Evolutionary conservation across 2,329 filamentous ascomycete species (phyloP), one percentile per base, ranked within the genome.

Genomic region (Colletotrichum echinochloae): DNA sequence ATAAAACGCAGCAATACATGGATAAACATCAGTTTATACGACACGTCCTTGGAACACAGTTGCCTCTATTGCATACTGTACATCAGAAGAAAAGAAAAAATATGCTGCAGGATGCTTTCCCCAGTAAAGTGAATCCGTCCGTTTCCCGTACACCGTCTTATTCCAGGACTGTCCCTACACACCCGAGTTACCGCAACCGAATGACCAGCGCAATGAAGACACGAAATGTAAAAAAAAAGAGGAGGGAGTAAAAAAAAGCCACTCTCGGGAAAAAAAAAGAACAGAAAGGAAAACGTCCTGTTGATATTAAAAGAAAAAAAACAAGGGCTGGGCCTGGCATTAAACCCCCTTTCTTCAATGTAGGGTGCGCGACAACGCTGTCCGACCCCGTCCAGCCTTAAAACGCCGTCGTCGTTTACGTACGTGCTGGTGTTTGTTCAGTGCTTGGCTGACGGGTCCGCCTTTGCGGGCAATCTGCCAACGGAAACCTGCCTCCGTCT

Each of bases 51-150:
- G 61, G 28, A 44, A 68, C 62, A 71, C 69, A 71, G 69, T 60
- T 64, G 65, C 69, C 65, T 71, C 69, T 71, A 71, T 70, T 55
- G 69, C 69, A 71, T 71, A 71, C 69, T 70, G 65, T 71, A 71
- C 69, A 71, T 70, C 60, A 59, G 60, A 70, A 70, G 3, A 18
- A 20, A 9, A 20, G 6, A 44, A n/a, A n/a, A 44, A 18, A 71
- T 65, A 71, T 71, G 69, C 65, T 70, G 69, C 69, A 71, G 60
- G 65, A 71, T 71, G 69, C 55, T 65, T 69, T 44, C 65, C 65
- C 67, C 52, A 65, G 56, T 65, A 70, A 69, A 60, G 59, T 66
- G 55, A 70, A 61, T 54, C 69, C 65, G 48, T 59, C 69, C 69
- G 48, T 51, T 66, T 70, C 65, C 65, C 66, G 48, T 71, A 68